These are phyloP conservation scores for Alternaria conjuncta DNA, from an alignment of 2,329 filamentous ascomycete genomes.

Conservation along the genomic window DNA sequence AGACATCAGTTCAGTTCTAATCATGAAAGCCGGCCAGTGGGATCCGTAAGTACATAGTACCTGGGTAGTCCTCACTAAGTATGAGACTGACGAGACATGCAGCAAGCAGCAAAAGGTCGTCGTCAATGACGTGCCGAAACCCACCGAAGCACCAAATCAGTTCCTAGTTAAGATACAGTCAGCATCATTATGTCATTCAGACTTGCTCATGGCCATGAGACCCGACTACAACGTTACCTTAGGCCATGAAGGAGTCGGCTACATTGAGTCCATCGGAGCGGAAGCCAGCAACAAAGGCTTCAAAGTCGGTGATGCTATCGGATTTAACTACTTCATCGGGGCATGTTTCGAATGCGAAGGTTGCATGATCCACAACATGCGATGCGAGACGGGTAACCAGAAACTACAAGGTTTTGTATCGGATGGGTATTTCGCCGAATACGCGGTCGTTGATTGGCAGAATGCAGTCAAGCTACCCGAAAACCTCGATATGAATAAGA, in stretches of 20 bases:
- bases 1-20: not conserved
- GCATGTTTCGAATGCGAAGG: slow-evolving; percentile 57
- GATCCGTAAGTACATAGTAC: slow-evolving; percentile 1
- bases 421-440: slow-evolving; percentile 58
- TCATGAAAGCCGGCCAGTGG: slow-evolving; percentile 14
- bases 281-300: slow-evolving; percentile 50
- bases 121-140: slow-evolving; percentile 38
- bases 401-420: slow-evolving; percentile 52
- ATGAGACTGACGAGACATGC: not conserved
- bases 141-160: slow-evolving; percentile 28
- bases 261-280: slow-evolving; percentile 48
- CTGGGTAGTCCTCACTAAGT: not conserved
- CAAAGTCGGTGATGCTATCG: slow-evolving; percentile 53
- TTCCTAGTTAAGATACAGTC: slow-evolving; percentile 41
- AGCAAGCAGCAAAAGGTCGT: slow-evolving; percentile 39
- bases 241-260: slow-evolving; percentile 57
- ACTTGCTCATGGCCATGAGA: slow-evolving; percentile 33
- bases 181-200: slow-evolving; percentile 42
- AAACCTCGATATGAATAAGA: slow-evolving; percentile 41
- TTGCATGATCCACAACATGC: slow-evolving; percentile 54
- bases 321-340: slow-evolving; percentile 55
- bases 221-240: slow-evolving; percentile 44
- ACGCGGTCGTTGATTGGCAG: slow-evolving; percentile 55
- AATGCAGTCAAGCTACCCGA: slow-evolving; percentile 53
- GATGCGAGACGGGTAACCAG: slow-evolving; percentile 49